Conservation (phyloP, 495 filamentous ascomycete genomes). For the Lasiosphaeria miniovina region DNA sequence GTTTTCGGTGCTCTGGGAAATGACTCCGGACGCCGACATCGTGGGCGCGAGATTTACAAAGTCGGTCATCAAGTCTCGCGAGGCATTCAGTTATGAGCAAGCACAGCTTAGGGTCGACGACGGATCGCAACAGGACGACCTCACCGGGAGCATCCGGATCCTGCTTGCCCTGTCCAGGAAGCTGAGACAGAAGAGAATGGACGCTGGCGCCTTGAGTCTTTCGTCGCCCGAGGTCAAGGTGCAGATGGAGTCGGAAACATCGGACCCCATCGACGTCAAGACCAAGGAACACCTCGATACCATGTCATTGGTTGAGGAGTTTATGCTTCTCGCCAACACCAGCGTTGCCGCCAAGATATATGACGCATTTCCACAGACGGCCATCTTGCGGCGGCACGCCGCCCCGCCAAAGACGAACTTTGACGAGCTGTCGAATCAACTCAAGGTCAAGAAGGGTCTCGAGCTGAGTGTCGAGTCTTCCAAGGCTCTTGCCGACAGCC, state of each 20-base stretch:
- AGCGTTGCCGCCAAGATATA: conserved; percentile 86
- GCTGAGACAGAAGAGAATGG: conserved; percentile 91
- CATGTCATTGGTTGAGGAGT: conserved; percentile 96
- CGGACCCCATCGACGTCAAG: conserved; percentile 93
- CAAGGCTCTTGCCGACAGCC: conserved; percentile 82
- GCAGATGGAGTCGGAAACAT: conserved; percentile 89
- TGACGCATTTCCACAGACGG: conserved; percentile 88
- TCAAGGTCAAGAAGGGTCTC: conserved; percentile 77
- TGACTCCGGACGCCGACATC: conserved; percentile 80
- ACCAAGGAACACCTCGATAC: conserved; percentile 92
- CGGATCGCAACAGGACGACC: conserved; percentile 73
- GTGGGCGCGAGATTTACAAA: conserved; percentile 83
- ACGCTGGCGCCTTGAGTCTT: conserved; percentile 90
- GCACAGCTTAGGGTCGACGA: conserved; percentile 94
- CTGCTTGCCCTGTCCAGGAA: conserved; percentile 88
- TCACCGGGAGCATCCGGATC: conserved; percentile 86
- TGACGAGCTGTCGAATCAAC: conserved; percentile 84
- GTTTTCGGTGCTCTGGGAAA: conserved; percentile 93
- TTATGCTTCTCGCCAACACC: conserved; percentile 98
- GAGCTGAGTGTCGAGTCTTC: conserved; percentile 79
- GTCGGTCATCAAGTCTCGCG: conserved; percentile 95
- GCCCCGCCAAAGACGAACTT: conserved; percentile 94
- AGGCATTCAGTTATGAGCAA: conserved; percentile 96
- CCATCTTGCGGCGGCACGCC: conserved; percentile 85
- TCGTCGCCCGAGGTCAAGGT: conserved; percentile 94